These are phyloP conservation scores for Citrullus amarus DNA, from an alignment of 306 rosid species.

Conservation along the genomic window DNA sequence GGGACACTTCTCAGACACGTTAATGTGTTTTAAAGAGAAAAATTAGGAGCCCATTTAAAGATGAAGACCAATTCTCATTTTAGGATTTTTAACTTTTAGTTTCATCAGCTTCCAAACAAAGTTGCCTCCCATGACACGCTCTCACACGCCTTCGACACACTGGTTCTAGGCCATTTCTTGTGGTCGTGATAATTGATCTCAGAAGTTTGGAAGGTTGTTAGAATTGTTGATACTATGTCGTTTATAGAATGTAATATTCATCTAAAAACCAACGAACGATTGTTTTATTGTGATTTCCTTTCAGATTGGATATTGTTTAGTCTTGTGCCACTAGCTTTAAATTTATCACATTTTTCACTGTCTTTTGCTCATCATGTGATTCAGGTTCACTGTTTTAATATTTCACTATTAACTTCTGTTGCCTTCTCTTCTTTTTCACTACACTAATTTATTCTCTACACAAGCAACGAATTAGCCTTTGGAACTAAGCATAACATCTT, in stretches of 20 bases:
- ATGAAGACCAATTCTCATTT: too few species aligned
- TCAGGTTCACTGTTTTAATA: not conserved
- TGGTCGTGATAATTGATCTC: too few species aligned
- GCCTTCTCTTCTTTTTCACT: not conserved
- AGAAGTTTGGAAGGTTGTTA: too few species aligned
- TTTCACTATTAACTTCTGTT: not conserved
- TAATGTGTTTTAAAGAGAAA: too few species aligned
- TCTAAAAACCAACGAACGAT: not conserved
- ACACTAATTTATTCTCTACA: not conserved
- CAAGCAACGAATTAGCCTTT: not conserved
- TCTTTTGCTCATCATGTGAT: not conserved
- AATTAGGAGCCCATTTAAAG: too few species aligned
- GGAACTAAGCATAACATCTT: not conserved
- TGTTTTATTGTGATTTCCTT: not conserved
- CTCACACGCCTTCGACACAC: too few species aligned
- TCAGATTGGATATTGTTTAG: not conserved
- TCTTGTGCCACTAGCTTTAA: not conserved
- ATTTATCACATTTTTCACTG: not conserved
- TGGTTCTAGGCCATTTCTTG: too few species aligned
- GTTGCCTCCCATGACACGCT: too few species aligned
- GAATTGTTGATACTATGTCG: not conserved
- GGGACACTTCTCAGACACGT: too few species aligned
- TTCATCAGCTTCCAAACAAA: too few species aligned
- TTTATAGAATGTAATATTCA: not conserved
- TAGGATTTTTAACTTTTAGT: too few species aligned